Percentiles rank a stretch among this genome's conserved stretches.
phyloP scores from a whole-genome alignment of 805 yeast genomes.

The Candida jianshihensis region DNA sequence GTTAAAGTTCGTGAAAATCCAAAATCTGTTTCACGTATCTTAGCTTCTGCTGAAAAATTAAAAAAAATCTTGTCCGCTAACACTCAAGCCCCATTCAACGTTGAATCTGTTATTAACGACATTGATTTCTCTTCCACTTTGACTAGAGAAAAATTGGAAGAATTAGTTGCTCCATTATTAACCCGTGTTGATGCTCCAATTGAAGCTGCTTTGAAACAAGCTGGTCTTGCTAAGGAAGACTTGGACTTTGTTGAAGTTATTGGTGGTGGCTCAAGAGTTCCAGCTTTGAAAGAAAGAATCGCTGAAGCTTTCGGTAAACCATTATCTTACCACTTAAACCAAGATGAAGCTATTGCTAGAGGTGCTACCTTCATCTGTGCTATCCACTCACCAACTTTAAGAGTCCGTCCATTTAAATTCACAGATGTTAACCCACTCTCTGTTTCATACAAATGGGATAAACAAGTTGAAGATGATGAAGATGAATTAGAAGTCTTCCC shows the following conservation, averaged over 20 bases:
- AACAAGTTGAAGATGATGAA: conserved; percentile 84
- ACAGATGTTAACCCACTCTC: conserved; percentile 91
- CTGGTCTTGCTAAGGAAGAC: conserved; percentile 65
- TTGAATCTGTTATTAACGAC: conserved; percentile 96
- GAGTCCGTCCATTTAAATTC: conserved; percentile 98
- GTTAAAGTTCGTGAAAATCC: conserved; percentile 87
- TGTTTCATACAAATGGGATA: conserved; percentile 92
- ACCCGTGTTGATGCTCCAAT: conserved; percentile 72
- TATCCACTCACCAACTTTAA: conserved; percentile 95
- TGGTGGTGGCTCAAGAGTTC: conserved; percentile 99
- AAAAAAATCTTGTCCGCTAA: conserved; percentile 97
- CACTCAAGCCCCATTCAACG: conserved; percentile 85
- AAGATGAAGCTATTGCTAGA: conserved; percentile 98
- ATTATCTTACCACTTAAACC: conserved; percentile 91
- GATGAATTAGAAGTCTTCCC: conserved; percentile 96
- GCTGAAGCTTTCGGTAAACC: conserved; percentile 76
- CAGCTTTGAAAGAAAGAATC: conserved; percentile 78
- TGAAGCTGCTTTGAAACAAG: conserved; percentile 72
- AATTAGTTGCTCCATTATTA: conserved; percentile 74
- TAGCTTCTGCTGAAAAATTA: conserved; percentile 85
- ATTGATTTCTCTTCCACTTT: conserved; percentile 88
- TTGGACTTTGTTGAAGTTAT: conserved; percentile 89
- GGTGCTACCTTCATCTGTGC: conserved; percentile 99
- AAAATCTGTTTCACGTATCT: conserved; percentile 90
- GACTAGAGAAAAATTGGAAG: conserved; percentile 90